Evolutionary conservation across 2,329 filamentous ascomycete genomes (phyloP), one percentile per base, ranked within the genome.

Genomic region (Pestalotiopsis sp.): DNA sequence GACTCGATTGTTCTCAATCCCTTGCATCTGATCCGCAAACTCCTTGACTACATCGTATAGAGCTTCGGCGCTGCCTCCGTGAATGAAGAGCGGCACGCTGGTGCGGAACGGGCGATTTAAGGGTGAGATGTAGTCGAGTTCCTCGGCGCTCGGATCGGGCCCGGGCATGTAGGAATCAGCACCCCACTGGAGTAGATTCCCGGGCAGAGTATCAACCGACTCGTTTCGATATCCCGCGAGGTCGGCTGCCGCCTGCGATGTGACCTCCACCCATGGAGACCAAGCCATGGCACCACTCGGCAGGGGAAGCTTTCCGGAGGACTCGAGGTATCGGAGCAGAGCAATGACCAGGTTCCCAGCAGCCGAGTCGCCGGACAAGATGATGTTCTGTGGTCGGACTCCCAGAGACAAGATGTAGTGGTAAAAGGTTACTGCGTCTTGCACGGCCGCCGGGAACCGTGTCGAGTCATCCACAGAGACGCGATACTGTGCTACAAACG

Each of bases 211-310:
- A 12, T 73, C 72, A 25, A 17, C 17, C 7, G 17, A 60, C 3
- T 67, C 14, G 14, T 67, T 65, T 9, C 20, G 55, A 14, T 31
- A 57, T 1, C 25, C 11, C 4, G 57, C 25, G 20, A 64, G 72
- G 3, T 71, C 68, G 3, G 49, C 31, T 1, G 65, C 71, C 5
- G 72, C 72, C 2, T 68, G 57, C 2, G 52, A 5, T 1, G 70
- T 71, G n/a, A 73, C 69, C 13, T 71, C 38, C 6, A 72, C 70
- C 71, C 71, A 72, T 5, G 71, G 72, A 25, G 72, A 72, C 67
- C 65, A 72, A 20, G 71, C 23, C 9, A 71, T 71, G 6, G 62
- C 72, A 4, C 68, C 68, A 14, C 65, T 27, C 1, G 71, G 71
- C 14, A 71, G 27, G 0, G 69, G 69, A n/a, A 72, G 67, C 3